Conservation (phyloP, 176 grass and related monocot genomes). For the Carex kokanica region DNA sequence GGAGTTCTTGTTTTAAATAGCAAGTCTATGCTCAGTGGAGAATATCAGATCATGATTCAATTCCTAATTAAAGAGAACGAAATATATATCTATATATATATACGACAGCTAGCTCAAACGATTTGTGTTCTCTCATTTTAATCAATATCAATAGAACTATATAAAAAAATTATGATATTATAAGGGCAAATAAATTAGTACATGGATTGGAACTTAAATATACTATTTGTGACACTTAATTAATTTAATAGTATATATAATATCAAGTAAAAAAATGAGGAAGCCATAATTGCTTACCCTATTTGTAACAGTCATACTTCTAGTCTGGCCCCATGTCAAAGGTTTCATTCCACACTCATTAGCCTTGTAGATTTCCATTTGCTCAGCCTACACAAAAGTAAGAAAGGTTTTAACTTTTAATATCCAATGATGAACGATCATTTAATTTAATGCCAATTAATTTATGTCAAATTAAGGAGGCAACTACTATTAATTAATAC, state of each 20-base stretch:
- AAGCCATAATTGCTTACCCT: conserved; percentile 41
- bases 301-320: conserved; percentile 72
- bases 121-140: background rate
- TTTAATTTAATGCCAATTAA: background rate
- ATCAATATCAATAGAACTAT: too few relatives aligned
- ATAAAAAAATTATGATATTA: background rate
- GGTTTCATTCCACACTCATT: conserved; percentile 51
- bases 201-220: background rate
- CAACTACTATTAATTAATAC: background rate
- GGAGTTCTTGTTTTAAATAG: background rate
- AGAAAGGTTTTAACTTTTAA: background rate
- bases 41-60: background rate
- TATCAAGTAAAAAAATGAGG: too few relatives aligned
- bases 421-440: background rate
- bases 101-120: too few relatives aligned
- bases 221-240: too few relatives aligned
- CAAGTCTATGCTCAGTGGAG: background rate
- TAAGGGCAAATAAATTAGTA: background rate
- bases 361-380: conserved; percentile 51
- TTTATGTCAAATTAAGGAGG: background rate
- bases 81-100: too few relatives aligned
- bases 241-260: too few relatives aligned
- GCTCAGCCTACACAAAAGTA: conserved; percentile 48
- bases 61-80: background rate
- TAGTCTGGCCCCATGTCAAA: conserved; percentile 69